Percentiles rank a stretch among this genome's conserved stretches.
phyloP scores from a whole-genome alignment of 108 stramenopile genomes.

The Pseudonitzschia delicatissima region DNA sequence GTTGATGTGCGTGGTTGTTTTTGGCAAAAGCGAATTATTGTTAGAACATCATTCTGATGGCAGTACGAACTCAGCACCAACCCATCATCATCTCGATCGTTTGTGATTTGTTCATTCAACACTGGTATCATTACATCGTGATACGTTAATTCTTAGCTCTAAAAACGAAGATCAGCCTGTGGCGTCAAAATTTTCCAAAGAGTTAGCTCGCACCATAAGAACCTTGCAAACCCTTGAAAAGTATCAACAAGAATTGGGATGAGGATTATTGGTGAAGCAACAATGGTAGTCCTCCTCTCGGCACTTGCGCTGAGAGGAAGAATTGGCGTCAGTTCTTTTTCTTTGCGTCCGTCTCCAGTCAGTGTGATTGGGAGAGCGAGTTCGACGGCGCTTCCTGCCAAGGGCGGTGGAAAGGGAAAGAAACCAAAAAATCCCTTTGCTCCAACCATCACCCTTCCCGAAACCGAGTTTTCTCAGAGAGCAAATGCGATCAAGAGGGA shows the following conservation, averaged over 20 bases:
- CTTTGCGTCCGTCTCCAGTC: constrained; percentile 2
- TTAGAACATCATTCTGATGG: too few species aligned
- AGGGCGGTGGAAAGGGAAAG: constrained; percentile 42
- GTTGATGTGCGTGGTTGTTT: not conserved
- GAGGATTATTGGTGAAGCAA: constrained; percentile 17
- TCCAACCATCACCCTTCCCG: constrained; percentile 87
- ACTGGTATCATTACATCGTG: not conserved
- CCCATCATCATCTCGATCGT: constrained; percentile 1
- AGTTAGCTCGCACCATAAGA: not conserved
- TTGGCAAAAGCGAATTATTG: too few species aligned
- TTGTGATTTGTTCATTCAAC: not conserved
- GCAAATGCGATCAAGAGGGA: constrained; percentile 93
- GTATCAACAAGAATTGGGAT: not conserved
- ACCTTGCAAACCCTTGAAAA: not conserved
- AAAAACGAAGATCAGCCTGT: constrained; percentile 3
- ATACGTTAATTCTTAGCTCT: not conserved
- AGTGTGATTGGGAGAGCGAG: not conserved
- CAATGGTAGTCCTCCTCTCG: constrained; percentile 23
- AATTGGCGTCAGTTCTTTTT: constrained; percentile 4
- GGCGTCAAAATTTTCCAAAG: not conserved
- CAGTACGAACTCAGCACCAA: not conserved
- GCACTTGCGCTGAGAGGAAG: constrained; percentile 25
- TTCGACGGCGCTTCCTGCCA: constrained; percentile 14
- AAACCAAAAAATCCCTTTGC: constrained; percentile 86
- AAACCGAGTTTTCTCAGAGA: constrained; percentile 90